phyloP scores from a whole-genome alignment of 2,329 filamentous ascomycete species.

The Apiospora kogelbergensis region DNA sequence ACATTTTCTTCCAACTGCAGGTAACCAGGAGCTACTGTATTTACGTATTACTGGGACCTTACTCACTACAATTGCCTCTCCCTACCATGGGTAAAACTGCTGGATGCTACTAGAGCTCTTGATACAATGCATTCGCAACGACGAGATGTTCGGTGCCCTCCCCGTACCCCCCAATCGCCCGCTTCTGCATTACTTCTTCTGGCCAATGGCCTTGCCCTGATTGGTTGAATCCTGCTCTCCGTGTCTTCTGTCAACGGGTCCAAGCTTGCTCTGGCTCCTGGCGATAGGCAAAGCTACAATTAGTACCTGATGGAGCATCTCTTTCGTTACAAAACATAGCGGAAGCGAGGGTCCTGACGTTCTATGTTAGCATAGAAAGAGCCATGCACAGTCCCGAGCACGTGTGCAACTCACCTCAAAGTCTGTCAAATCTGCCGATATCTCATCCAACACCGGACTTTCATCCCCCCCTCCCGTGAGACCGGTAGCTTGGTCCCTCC shows the following conservation, averaged over 20 bases:
- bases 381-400: background rate
- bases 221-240: background rate
- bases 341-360: conserved; percentile 27
- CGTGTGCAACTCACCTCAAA: conserved; percentile 32
- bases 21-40: too few species aligned
- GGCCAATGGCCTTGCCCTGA: background rate
- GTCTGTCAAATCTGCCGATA: conserved; percentile 36
- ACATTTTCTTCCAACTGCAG: too few species aligned
- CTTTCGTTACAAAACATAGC: conserved; percentile 22
- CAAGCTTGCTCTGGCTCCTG: background rate
- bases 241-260: background rate
- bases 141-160: background rate
- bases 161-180: background rate
- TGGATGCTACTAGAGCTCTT: background rate
- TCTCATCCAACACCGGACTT: conserved; percentile 23
- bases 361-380: background rate
- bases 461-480: conserved; percentile 6
- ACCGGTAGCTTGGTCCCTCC: conserved; percentile 33
- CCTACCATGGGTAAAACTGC: background rate
- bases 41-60: background rate
- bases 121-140: background rate
- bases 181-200: background rate
- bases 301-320: background rate
- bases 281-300: background rate
- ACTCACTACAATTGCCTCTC: background rate